Evolutionary conservation across 164 flowering plant species (phyloP), one percentile per base, ranked within the genome.

Genomic region (Berberis vulgaris): DNA sequence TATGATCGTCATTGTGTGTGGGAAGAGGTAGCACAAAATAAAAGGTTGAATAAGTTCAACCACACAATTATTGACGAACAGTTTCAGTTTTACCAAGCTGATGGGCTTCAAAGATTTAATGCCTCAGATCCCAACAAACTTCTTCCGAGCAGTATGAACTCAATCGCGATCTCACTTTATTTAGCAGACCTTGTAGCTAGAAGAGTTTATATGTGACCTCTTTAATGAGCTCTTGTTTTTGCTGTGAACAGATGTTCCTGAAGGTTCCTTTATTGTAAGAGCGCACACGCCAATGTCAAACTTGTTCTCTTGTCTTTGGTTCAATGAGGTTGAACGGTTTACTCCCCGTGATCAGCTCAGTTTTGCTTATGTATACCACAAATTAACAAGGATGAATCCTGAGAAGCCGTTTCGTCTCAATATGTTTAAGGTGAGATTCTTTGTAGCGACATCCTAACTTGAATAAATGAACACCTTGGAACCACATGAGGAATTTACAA

Each of bases 261-360:
- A 95, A 79, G 99, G 99, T 2, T 95, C 96, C 59, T 79, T 91
- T 67, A 95, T 95, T 65, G 81, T 91, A 45, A 82, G 99, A 72
- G 99, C 87, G 0, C 99, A 95, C 71, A 89, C 96, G 2, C 97
- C 99, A 39, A 95, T 95, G 96, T 87, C 97, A 67, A 95, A 95
- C 67, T 72, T 95, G 76, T 91, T 94, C 74, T 86, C 96, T 26
- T 94, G 97, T 73, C 99, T 94, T 65, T 91, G 99, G 99, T 94
- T 89, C 72, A 94, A 89, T 67, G 99, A 94, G 74, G 91, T 94
- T 56, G 96, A 91, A 1, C 85, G 97, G 42, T 95, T 95, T 72
- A 95, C 99, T 55, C 86, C 97, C 41, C 88, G 99, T 43, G 99
- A 95, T 77, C 97, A 95, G 74, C 83, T 95, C 42, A 91, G 97